A percentile compares a stretch with the other conserved stretches of the same genome.
Conservation (phyloP, 2,329 filamentous ascomycete species). For the Erysiphe pulchra region DNA sequence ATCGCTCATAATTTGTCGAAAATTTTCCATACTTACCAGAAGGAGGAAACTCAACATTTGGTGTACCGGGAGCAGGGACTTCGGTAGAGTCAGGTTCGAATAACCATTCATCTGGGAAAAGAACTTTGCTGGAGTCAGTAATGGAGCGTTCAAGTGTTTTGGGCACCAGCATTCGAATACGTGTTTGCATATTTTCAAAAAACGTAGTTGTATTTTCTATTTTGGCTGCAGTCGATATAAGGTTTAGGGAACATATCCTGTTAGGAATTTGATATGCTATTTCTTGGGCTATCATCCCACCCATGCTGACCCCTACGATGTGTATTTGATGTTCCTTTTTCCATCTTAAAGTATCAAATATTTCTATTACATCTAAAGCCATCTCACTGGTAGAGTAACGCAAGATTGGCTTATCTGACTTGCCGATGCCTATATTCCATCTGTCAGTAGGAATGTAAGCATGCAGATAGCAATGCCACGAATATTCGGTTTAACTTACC, state of each 20-base stretch:
- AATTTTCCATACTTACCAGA: conserved; percentile 25
- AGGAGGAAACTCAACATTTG: conserved; percentile 14
- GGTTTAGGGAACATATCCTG: conserved; percentile 27
- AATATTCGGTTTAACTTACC: conserved; percentile 13
- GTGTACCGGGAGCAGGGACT: conserved; percentile 21
- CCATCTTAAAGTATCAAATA: conserved; percentile 47
- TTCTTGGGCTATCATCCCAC: conserved; percentile 83
- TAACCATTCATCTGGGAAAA: conserved; percentile 44
- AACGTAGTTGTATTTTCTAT: conserved; percentile 37
- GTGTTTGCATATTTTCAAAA: conserved; percentile 34
- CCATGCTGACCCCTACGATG: conserved; percentile 57
- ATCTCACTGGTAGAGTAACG: conserved; percentile 68
- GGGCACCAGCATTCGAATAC: conserved; percentile 34
- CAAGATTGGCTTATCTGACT: conserved; percentile 48
- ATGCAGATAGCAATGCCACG: too few species aligned
- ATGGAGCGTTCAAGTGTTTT: conserved; percentile 44
- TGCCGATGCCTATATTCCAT: conserved; percentile 33
- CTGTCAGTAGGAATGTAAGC: not conserved
- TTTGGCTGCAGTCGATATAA: conserved; percentile 34
- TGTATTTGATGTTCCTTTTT: conserved; percentile 31
- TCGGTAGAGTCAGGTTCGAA: conserved; percentile 28
- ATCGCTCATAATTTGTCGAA: conserved; percentile 55
- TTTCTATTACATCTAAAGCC: conserved; percentile 52
- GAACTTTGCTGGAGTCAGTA: conserved; percentile 31
- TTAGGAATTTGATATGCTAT: conserved; percentile 28